Conservation (phyloP, 1,284 basidiomycete species). For the Cutaneotrichosporon cyanovorans region DNA sequence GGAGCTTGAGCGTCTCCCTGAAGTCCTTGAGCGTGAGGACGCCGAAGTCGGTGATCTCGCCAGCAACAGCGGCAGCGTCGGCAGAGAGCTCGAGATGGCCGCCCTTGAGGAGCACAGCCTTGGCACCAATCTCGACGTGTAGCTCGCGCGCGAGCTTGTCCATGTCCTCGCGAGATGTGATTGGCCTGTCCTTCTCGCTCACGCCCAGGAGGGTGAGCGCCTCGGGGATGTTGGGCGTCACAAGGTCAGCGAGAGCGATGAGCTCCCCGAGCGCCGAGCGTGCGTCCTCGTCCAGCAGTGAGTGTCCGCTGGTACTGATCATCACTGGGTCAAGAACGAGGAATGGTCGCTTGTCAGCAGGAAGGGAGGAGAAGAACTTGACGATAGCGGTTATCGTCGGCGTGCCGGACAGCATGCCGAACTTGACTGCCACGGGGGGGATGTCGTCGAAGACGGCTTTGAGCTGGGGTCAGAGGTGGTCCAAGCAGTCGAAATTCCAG, state of each 20-base stretch:
- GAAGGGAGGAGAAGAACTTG: conserved; percentile 22
- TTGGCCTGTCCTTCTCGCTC: conserved; percentile 22
- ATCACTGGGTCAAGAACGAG: conserved; percentile 84
- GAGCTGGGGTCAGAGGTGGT: conserved; percentile 49
- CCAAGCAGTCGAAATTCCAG: too few species aligned
- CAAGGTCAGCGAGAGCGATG: conserved; percentile 63
- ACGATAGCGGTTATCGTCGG: conserved; percentile 45
- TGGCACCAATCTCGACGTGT: conserved; percentile 50
- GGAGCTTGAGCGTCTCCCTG: conserved; percentile 3
- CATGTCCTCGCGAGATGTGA: conserved; percentile 58
- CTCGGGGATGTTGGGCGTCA: conserved; percentile 85
- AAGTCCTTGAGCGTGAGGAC: conserved; percentile 22
- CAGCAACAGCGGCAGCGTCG: conserved; percentile 46
- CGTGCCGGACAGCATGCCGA: conserved; percentile 68
- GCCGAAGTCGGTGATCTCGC: conserved; percentile 21
- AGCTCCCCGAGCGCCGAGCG: conserved; percentile 51
- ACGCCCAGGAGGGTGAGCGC: conserved; percentile 53
- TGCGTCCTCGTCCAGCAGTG: conserved; percentile 57
- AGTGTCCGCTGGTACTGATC: conserved; percentile 85
- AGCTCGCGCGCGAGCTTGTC: conserved; percentile 55
- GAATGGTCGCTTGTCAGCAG: conserved; percentile 42
- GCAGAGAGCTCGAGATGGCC: conserved; percentile 60
- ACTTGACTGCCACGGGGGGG: conserved; percentile 69
- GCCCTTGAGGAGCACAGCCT: conserved; percentile 72
- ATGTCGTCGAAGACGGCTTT: conserved; percentile 61